These are phyloP conservation scores for Oryza rufipogon DNA, from an alignment of 176 grass and related monocot species.

Conservation along the genomic window DNA sequence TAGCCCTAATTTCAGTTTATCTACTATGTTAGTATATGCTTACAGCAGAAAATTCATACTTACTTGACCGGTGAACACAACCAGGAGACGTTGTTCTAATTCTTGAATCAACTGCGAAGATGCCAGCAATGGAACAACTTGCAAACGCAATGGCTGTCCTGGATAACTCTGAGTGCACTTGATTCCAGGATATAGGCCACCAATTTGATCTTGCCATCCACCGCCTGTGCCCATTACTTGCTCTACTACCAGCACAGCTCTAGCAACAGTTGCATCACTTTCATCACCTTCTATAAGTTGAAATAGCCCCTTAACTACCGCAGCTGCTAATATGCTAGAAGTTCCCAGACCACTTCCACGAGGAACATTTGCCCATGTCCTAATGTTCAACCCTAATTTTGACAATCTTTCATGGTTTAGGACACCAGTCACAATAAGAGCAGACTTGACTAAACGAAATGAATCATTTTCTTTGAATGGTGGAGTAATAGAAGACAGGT, in stretches of 20 bases:
- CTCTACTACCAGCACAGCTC: constrained; percentile 78
- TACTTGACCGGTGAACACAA: constrained; percentile 98
- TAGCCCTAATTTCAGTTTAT: background rate
- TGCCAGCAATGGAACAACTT: constrained; percentile 57
- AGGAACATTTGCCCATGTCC: constrained; percentile 79
- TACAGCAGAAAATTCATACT: constrained; percentile 35
- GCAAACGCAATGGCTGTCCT: constrained; percentile 69
- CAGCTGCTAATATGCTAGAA: constrained; percentile 85
- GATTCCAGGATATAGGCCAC: constrained; percentile 87
- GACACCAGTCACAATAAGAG: constrained; percentile 65
- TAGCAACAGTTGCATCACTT: constrained; percentile 72
- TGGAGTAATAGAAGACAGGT: constrained; percentile 55
- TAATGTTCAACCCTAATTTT: constrained; percentile 66
- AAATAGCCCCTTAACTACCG: constrained; percentile 82
- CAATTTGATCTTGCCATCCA: constrained; percentile 98
- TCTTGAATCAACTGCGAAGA: constrained; percentile 55
- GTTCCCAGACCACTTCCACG: constrained; percentile 94
- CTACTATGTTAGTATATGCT: constrained; percentile 8
- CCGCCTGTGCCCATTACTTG: constrained; percentile 97
- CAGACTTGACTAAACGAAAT: constrained; percentile 91
- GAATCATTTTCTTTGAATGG: constrained; percentile 67
- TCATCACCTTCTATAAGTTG: constrained; percentile 70
- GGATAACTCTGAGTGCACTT: constrained; percentile 89
- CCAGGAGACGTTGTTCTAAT: constrained; percentile 69
- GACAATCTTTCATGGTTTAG: constrained; percentile 54